Evolutionary conservation across 371 early-diverging fungal species (phyloP), one percentile per base, ranked within the genome.

Genomic region (Mucor racemosus): DNA sequence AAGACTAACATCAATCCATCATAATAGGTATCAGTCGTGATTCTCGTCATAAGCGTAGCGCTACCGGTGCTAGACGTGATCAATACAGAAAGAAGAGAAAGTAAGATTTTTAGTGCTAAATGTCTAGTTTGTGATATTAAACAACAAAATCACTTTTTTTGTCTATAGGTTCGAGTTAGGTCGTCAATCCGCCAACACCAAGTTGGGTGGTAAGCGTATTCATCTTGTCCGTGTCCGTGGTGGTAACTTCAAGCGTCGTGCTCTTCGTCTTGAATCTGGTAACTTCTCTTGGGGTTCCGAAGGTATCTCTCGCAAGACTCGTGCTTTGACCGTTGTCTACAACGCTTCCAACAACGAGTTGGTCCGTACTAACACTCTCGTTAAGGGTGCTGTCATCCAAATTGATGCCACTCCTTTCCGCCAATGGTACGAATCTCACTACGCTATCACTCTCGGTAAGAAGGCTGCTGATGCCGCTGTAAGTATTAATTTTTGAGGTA

Each of bases 291-390:
- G 98, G 96, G 97, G 94, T 73, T 95, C 97, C 53, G 97, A 99
- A 87, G 84, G 94, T 71, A 78, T 90, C 84, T 90, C 98, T 73
- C 93, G 93, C 89, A 98, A 97, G 91, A 90, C 97, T 72, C 95
- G 98, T 88, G 93, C 99, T 78, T 87, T 97, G 79, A 89, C 91
- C 73, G 99, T 99, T 75, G 94, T 95, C 72, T 99, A 99, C 95
- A 99, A 99, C 88, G 94, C 99, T 73, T 94, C 97, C 86, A 98
- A 96, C 96, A 99, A 99, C 94, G 99, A 99, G 88, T 90, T 99
- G 79, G 98, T 99, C 84, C 97, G 99, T 82, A 99, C 99, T 86
- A 99, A 99, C 92, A 99, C 99, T 68, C 91, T 99, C 60, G 99
- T 99, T 65, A 99, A 99, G 93, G 93, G 96, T 74, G 91, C 95